Conservation (phyloP, 2,329 filamentous ascomycete species). For the Eurotiales sp. region DNA sequence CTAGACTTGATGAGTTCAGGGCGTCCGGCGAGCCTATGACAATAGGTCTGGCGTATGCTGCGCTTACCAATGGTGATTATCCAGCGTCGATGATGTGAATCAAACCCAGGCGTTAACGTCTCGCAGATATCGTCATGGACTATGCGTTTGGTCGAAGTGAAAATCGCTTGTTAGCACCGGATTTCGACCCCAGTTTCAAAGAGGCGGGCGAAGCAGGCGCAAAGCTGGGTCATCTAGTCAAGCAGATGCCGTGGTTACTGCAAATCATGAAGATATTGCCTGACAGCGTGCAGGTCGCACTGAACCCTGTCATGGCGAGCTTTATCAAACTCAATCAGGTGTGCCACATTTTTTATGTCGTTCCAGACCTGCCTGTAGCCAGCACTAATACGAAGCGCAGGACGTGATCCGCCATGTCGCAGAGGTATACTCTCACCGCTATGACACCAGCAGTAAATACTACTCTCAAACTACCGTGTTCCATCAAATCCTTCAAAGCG, state of each 20-base stretch:
- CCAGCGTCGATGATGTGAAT: no score
- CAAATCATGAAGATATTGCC: not conserved
- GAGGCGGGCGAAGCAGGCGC: conserved; percentile 1
- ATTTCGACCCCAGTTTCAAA: conserved; percentile 7
- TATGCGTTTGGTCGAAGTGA: conserved; percentile 2
- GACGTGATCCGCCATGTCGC: not conserved
- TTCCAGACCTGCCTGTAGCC: no score
- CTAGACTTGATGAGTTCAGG: not conserved
- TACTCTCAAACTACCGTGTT: not conserved
- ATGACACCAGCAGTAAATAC: not conserved
- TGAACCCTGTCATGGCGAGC: not conserved
- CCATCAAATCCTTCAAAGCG: not conserved
- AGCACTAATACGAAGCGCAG: no score
- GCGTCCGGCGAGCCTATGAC: not conserved
- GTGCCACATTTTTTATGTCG: no score
- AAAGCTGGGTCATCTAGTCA: conserved; percentile 1
- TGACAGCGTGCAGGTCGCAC: not conserved
- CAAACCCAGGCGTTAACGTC: not conserved
- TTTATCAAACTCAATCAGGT: not conserved
- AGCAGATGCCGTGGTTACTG: not conserved
- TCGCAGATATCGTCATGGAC: conserved; percentile 2
- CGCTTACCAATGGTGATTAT: not conserved
- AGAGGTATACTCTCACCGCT: not conserved
- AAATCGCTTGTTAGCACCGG: conserved; percentile 3
- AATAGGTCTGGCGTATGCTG: not conserved